Percentiles rank a stretch among this genome's conserved stretches.
Evolutionary conservation across 345 rosid genomes (phyloP).

Genomic region (Limnanthes douglasii): DNA sequence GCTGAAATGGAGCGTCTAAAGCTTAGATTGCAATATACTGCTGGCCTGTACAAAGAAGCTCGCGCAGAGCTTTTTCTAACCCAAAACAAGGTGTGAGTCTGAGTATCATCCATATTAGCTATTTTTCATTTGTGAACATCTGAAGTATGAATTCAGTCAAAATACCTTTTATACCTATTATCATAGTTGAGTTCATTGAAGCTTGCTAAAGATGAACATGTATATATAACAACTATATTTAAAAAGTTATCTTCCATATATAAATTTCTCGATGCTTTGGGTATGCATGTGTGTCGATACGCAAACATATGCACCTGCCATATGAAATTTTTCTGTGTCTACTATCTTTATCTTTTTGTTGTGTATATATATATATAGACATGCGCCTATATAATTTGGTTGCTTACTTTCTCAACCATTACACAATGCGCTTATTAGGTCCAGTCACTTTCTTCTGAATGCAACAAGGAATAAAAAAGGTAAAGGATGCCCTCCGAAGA

Average conservation of each 20-base stretch:
- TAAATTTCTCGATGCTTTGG: too few relatives aligned
- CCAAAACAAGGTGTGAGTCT: slow-evolving; percentile 44
- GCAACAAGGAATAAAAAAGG: slow-evolving; percentile 44
- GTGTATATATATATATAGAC: too few relatives aligned
- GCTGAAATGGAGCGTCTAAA: slow-evolving; percentile 53
- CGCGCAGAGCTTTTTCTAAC: slow-evolving; percentile 61
- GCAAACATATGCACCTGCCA: too few relatives aligned
- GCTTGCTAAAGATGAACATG: too few relatives aligned
- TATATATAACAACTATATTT: too few relatives aligned
- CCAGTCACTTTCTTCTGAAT: slow-evolving; percentile 47
- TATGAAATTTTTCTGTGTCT: too few relatives aligned
- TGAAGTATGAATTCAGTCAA: slow-evolving; percentile 5
- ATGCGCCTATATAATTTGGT: too few relatives aligned
- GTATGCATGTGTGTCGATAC: too few relatives aligned
- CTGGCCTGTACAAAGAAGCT: slow-evolving; percentile 50
- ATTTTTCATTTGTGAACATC: neutral
- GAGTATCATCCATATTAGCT: neutral
- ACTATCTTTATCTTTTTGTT: too few relatives aligned
- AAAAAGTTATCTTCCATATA: too few relatives aligned
- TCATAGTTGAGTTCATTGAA: too few relatives aligned
- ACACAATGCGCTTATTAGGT: slow-evolving; percentile 26
- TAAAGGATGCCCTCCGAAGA: slow-evolving; percentile 44
- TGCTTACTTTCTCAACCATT: slow-evolving; percentile 7
- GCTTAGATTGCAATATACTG: slow-evolving; percentile 41
- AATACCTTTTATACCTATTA: too few relatives aligned